Percentiles rank a stretch among this genome's conserved stretches.
These are phyloP conservation scores for Solanum ossicruentum DNA, from an alignment of 257 asterid species.

Conservation along the genomic window DNA sequence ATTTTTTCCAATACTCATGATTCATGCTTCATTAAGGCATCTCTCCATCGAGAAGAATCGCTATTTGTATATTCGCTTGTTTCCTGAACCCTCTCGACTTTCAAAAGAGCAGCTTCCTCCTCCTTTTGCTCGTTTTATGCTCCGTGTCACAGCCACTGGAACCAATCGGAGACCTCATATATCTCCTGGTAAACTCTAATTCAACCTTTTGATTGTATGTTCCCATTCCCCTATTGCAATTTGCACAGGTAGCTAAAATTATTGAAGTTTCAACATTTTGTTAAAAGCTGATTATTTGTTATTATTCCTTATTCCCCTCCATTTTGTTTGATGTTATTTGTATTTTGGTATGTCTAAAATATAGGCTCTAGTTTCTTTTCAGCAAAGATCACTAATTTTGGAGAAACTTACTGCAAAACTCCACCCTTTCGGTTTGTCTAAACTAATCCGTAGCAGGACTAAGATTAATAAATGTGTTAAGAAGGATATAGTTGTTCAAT, in stretches of 20 bases:
- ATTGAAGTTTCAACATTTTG: background rate
- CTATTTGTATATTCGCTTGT: conserved; percentile 52
- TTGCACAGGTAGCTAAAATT: background rate
- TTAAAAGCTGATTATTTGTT: background rate
- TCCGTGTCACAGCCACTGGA: conserved; percentile 52
- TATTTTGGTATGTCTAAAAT: background rate
- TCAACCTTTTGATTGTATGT: background rate
- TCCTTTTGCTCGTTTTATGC: conserved; percentile 67
- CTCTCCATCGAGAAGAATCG: conserved; percentile 56
- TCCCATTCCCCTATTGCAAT: background rate
- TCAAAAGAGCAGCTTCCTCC: conserved; percentile 94
- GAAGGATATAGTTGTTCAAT: too few species aligned
- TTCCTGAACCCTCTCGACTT: conserved; percentile 64
- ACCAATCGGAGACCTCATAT: conserved; percentile 57
- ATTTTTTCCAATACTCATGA: background rate
- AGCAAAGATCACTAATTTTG: background rate
- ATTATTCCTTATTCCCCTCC: background rate
- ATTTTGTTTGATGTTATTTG: background rate
- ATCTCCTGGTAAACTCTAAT: conserved; percentile 43
- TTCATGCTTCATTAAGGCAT: conserved; percentile 23
- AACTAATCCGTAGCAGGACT: too few species aligned
- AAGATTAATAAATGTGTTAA: too few species aligned
- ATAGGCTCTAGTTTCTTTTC: background rate
- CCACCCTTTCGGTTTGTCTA: too few species aligned
- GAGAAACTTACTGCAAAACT: background rate